A percentile compares a stretch with the other conserved stretches of the same genome.
phyloP scores from a whole-genome alignment of 352 stramenopile species.

The Pythium aristosporum region DNA sequence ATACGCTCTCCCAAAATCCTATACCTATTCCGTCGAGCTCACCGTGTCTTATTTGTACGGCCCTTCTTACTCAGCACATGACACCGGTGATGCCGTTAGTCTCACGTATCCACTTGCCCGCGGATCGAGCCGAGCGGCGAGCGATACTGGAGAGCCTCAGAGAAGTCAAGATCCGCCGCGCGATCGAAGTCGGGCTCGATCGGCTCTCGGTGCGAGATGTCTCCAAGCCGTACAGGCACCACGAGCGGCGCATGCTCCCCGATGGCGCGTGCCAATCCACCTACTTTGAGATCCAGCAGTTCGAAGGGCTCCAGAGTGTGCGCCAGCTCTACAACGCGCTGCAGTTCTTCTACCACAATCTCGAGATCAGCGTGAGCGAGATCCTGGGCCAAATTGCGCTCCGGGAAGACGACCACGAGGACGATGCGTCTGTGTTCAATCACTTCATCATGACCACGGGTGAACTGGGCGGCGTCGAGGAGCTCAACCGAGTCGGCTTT shows the following conservation, averaged over 20 bases:
- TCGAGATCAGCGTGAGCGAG: slow-evolving; percentile 63
- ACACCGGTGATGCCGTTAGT: slow-evolving; percentile 15
- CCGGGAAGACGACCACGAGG: slow-evolving; percentile 45
- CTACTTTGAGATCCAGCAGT: slow-evolving; percentile 29
- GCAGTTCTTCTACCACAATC: slow-evolving; percentile 40
- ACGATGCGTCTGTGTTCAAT: slow-evolving; percentile 36
- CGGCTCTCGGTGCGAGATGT: slow-evolving; percentile 8
- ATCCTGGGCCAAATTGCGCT: slow-evolving; percentile 46
- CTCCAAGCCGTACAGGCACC: slow-evolving; percentile 17
- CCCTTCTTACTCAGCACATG: slow-evolving; percentile 5
- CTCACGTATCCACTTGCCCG: slow-evolving; percentile 15
- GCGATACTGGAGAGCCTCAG: slow-evolving; percentile 12
- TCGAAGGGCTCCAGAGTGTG: slow-evolving; percentile 38
- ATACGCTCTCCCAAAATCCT: too few species aligned
- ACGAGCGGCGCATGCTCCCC: slow-evolving; percentile 6
- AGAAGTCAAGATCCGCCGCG: slow-evolving; percentile 13
- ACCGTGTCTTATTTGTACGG: background rate
- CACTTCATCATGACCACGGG: slow-evolving; percentile 40
- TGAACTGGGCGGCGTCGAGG: slow-evolving; percentile 20
- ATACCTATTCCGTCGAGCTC: background rate
- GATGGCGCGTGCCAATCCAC: slow-evolving; percentile 9
- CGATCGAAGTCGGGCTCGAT: slow-evolving; percentile 2
- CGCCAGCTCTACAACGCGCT: slow-evolving; percentile 48
- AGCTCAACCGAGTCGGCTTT: slow-evolving; percentile 29
- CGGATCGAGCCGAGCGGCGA: background rate